Evolutionary conservation across 768 basidiomycete species (phyloP).

Genomic region (Mycena latifolia): DNA sequence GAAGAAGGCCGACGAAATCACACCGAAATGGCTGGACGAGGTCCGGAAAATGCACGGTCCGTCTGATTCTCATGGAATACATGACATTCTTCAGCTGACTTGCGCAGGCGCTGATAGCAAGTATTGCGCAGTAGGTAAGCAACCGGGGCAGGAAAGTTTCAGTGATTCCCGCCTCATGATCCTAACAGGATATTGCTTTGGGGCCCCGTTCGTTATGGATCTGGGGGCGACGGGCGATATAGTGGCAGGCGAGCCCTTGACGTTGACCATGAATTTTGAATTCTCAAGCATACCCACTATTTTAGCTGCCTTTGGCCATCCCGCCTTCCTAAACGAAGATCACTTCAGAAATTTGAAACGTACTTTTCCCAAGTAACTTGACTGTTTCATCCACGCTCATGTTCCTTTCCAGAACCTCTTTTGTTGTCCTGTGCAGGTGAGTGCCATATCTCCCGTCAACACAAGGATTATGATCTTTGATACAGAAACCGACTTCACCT

Average conservation of each 20-base stretch:
- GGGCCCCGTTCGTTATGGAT: constrained; percentile 64
- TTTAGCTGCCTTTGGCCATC: constrained; percentile 70
- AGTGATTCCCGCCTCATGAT: not conserved
- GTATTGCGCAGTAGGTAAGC: constrained; percentile 26
- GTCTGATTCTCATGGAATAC: not conserved
- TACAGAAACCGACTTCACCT: constrained; percentile 67
- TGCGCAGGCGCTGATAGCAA: constrained; percentile 18
- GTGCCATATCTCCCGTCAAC: not conserved
- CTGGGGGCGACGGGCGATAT: constrained; percentile 59
- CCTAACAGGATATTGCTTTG: constrained; percentile 67
- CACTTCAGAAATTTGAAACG: constrained; percentile 63
- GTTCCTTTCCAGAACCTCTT: constrained; percentile 57
- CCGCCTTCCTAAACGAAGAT: constrained; percentile 60
- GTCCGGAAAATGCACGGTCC: constrained; percentile 64
- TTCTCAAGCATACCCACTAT: too few relatives aligned
- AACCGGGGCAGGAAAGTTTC: not conserved
- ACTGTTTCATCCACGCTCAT: too few relatives aligned
- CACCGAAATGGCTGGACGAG: constrained; percentile 65
- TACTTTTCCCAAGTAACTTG: constrained; percentile 45
- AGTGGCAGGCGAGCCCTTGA: constrained; percentile 56
- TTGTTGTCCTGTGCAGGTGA: constrained; percentile 68
- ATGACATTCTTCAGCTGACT: not conserved
- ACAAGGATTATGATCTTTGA: not conserved
- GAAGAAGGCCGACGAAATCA: constrained; percentile 50
- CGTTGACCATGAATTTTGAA: not conserved